phyloP scores from a whole-genome alignment of 2,329 filamentous ascomycete genomes.

The Dothiorella sarmentorum region DNA sequence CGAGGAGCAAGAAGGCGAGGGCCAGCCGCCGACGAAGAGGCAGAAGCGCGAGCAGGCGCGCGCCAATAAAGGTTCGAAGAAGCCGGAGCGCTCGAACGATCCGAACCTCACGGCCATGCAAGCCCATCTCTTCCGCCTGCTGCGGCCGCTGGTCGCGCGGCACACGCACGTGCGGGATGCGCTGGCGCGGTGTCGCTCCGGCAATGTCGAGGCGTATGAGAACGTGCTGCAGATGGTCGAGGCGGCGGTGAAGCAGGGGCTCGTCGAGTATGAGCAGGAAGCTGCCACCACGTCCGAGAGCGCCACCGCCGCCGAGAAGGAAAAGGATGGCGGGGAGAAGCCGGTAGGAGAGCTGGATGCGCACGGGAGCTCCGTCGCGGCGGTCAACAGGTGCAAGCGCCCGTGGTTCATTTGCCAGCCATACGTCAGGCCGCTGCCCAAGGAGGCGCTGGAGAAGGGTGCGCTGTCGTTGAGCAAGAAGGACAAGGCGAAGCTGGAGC shows the following conservation, averaged over 20 bases:
- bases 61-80: slow-evolving; percentile 25
- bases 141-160: slow-evolving; percentile 73
- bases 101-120: slow-evolving; percentile 79
- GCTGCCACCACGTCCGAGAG: slow-evolving; percentile 19
- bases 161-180: slow-evolving; percentile 83
- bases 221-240: slow-evolving; percentile 73
- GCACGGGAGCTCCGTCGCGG: slow-evolving; percentile 60
- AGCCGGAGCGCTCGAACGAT: slow-evolving; percentile 49
- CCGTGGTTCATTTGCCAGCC: slow-evolving; percentile 92
- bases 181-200: slow-evolving; percentile 65
- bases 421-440: slow-evolving; percentile 79
- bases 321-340: slow-evolving; percentile 41
- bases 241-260: slow-evolving; percentile 65
- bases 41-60: slow-evolving; percentile 24
- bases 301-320: not conserved
- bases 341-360: slow-evolving; percentile 29
- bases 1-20: slow-evolving; percentile 20
- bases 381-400: slow-evolving; percentile 69
- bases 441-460: slow-evolving; percentile 81
- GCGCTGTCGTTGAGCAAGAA: slow-evolving; percentile 74
- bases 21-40: slow-evolving; percentile 36
- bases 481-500: slow-evolving; percentile 37
- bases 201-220: slow-evolving; percentile 75
- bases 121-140: slow-evolving; percentile 86
- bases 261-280: slow-evolving; percentile 61